Conservation (phyloP, 2,329 filamentous ascomycete genomes). For the Aphanoascus verrucosus region DNA sequence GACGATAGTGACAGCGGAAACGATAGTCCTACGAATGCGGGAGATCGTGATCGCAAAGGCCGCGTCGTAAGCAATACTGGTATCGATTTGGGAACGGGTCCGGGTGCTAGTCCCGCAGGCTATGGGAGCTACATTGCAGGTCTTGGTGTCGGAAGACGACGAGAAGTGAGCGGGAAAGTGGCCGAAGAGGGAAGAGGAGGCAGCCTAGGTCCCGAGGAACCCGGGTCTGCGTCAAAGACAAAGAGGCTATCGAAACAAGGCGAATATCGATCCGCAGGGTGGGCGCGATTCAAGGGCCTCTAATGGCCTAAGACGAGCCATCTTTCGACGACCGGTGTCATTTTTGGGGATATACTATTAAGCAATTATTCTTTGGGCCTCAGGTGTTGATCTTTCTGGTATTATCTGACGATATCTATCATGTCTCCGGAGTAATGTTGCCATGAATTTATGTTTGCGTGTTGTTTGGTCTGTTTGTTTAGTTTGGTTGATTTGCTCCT, state of each 20-base stretch:
- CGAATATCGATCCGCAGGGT: conserved; percentile 33
- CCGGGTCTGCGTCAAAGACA: background rate
- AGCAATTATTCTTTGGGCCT: background rate
- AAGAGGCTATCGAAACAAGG: background rate
- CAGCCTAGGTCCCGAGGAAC: background rate
- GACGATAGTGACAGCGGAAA: conserved; percentile 20
- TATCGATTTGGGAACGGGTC: conserved; percentile 23
- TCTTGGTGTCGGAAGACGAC: conserved; percentile 36
- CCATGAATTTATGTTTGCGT: background rate
- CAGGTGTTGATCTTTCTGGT: background rate
- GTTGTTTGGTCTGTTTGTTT: background rate
- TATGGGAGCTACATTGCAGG: conserved; percentile 36
- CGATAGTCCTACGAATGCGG: conserved; percentile 8
- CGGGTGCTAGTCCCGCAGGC: conserved; percentile 23
- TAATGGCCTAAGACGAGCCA: conserved; percentile 16
- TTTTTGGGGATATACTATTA: background rate
- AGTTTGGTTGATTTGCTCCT: background rate
- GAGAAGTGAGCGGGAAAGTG: conserved; percentile 39
- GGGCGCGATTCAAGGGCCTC: conserved; percentile 38
- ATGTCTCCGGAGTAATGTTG: background rate
- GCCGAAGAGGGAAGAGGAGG: conserved; percentile 37
- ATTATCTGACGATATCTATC: background rate
- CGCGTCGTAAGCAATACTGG: conserved; percentile 37
- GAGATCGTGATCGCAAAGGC: conserved; percentile 33
- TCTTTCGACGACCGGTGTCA: background rate